These are phyloP conservation scores for Aspergillus sp. DNA, from an alignment of 2,329 filamentous ascomycete species.

Conservation along the genomic window DNA sequence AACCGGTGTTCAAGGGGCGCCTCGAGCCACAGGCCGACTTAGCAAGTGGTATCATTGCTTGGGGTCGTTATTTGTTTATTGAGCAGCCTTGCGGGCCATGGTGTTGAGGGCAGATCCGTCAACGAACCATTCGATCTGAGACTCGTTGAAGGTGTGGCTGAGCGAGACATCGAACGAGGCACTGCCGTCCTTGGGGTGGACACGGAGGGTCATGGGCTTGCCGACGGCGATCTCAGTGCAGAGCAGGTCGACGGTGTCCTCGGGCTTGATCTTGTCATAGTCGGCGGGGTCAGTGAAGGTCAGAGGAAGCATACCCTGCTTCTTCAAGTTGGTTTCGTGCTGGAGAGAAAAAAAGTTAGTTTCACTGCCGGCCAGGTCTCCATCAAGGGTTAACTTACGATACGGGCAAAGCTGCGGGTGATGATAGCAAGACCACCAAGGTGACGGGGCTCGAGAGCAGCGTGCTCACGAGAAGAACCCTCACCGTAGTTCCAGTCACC, in stretches of 20 bases:
- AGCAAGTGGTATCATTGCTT: neutral
- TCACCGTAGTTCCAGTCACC: slow-evolving; percentile 99
- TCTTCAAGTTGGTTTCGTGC: slow-evolving; percentile 99
- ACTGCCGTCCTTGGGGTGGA: slow-evolving; percentile 84
- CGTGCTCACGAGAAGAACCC: slow-evolving; percentile 95
- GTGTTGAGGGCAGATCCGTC: slow-evolving; percentile 97
- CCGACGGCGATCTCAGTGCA: slow-evolving; percentile 87
- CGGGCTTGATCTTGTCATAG: slow-evolving; percentile 93
- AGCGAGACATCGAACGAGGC: slow-evolving; percentile 72
- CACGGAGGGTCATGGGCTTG: slow-evolving; percentile 84
- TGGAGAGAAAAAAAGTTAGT: slow-evolving; percentile 19
- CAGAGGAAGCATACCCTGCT: slow-evolving; percentile 99
- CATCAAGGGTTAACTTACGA: slow-evolving; percentile 45
- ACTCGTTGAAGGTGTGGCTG: slow-evolving; percentile 94
- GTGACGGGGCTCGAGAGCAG: slow-evolving; percentile 94
- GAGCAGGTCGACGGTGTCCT: slow-evolving; percentile 86
- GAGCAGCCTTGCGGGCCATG: slow-evolving; percentile 70
- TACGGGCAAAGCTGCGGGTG: slow-evolving; percentile 92
- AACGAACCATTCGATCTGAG: slow-evolving; percentile 98
- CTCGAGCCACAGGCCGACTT: neutral
- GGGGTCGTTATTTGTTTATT: slow-evolving; percentile 18
- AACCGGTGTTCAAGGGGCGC: neutral
- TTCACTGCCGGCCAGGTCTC: neutral
- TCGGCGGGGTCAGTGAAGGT: slow-evolving; percentile 93
- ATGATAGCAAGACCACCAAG: slow-evolving; percentile 97